Evolutionary conservation across 1,284 basidiomycete species (phyloP), one percentile per base, ranked within the genome.

Genomic region (Malassezia globosa): DNA sequence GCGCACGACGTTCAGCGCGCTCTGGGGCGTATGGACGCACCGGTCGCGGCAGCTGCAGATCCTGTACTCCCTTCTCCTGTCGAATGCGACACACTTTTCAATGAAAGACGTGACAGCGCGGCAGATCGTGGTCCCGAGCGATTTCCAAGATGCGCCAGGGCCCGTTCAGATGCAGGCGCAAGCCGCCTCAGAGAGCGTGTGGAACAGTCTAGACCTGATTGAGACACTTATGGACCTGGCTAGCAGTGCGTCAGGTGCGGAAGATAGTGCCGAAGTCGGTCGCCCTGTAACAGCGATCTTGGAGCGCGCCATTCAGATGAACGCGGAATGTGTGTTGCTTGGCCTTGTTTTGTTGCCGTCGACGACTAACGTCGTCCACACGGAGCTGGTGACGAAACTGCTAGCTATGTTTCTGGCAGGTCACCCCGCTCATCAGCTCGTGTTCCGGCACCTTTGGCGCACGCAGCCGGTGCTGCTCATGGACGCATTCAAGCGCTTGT

Each of bases 361-460:
- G 63, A 81, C 83, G 5, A 94, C 90, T 83, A 87, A 84, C 58
- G 80, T 83, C 16, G 83, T 89, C 39, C 84, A 92, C 37, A 74
- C 80, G 26, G 85, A 89, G 59, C 86, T 96, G 72, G 82, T 85
- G 14, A 80, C 83, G 44, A 85, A 85, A 64, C 77, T 97, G 22
- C 77, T 96, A 42, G 78, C 81, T 37, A 85, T 90, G 81, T 96
- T 97, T 76, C 77, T 97, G 39, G 82, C 81, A 18, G 85, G 87
- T 5, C 85, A 94, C 66, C 87, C 88, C 6, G 89, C 89, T 59
- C 86, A 92, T 61, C 86, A 92, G 60, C 80, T 97, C 19, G 90
- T 96, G 49, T 96, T 97, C 75, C 87, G 92, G 81, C 80, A 87
- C 49, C 81, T 97, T 52, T 92, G 86, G 84, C 85, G 90, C 65